Evolutionary conservation across 208 protist species (phyloP).

Genomic region (Porcisia deanei): DNA sequence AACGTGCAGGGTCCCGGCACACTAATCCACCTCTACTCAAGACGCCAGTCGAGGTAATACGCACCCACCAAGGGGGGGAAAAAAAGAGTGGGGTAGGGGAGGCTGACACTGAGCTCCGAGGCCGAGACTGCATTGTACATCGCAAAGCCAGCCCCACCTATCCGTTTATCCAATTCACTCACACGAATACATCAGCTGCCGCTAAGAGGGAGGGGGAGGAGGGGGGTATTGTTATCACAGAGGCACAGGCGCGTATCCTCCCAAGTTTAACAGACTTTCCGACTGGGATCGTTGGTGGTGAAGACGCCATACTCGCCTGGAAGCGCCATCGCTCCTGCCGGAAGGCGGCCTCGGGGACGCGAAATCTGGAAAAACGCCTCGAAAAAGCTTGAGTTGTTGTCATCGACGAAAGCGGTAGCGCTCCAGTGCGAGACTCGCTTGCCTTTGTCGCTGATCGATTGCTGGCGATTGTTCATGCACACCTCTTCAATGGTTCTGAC

Average conservation of each 20-base stretch:
- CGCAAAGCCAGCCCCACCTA: background rate
- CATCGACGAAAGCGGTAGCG: constrained; percentile 8
- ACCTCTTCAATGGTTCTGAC: constrained; percentile 20
- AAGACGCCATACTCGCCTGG: constrained; percentile 58
- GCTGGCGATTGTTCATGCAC: constrained; percentile 24
- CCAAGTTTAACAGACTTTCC: constrained; percentile 1
- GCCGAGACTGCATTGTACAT: background rate
- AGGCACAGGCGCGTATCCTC: background rate
- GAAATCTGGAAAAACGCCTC: constrained; percentile 30
- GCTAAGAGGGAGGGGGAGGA: background rate
- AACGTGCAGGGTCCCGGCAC: background rate
- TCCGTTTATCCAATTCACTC: background rate
- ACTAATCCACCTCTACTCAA: background rate
- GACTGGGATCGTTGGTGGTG: constrained; percentile 73
- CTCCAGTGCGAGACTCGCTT: background rate
- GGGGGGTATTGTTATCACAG: background rate
- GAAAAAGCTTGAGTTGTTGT: constrained; percentile 46
- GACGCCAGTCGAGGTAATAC: no score
- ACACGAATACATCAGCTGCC: background rate
- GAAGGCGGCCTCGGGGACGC: background rate
- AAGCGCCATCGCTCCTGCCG: constrained; percentile 28
- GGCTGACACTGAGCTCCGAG: background rate
- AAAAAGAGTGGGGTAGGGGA: background rate
- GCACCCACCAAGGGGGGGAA: no score
- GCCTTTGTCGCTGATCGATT: background rate